Evolutionary conservation across 2,329 filamentous ascomycete genomes (phyloP).

Genomic region (Leptographium lundbergii): DNA sequence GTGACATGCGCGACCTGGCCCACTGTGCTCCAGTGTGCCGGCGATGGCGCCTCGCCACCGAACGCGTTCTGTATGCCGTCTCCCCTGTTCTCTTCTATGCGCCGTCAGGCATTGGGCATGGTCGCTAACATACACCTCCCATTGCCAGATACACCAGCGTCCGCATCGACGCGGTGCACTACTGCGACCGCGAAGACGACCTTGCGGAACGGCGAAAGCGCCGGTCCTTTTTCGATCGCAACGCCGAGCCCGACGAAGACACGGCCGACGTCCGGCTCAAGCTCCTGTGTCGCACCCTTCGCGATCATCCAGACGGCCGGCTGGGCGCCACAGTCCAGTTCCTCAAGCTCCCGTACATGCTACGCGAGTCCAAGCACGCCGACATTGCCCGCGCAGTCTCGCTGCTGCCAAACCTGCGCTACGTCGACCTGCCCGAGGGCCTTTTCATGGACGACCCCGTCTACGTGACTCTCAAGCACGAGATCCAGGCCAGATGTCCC

Average conservation of each 20-base stretch:
- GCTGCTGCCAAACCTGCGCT: constrained; percentile 71
- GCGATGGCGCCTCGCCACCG: constrained; percentile 49
- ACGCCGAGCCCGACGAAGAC: constrained; percentile 72
- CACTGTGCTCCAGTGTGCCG: constrained; percentile 64
- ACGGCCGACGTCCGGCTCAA: constrained; percentile 62
- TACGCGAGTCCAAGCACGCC: constrained; percentile 72
- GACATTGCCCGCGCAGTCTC: constrained; percentile 78
- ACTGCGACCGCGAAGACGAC: constrained; percentile 76
- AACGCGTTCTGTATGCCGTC: constrained; percentile 40
- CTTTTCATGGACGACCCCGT: constrained; percentile 70
- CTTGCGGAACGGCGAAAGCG: constrained; percentile 69
- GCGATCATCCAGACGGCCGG: constrained; percentile 55
- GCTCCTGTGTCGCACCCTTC: constrained; percentile 69
- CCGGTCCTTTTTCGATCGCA: constrained; percentile 58
- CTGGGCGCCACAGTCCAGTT: constrained; percentile 61
- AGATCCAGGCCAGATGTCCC: constrained; percentile 71
- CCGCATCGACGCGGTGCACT: constrained; percentile 87
- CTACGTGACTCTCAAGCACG: constrained; percentile 65
- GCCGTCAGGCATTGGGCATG: not conserved
- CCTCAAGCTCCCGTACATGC: constrained; percentile 90
- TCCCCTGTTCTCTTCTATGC: not conserved
- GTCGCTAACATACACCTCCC: not conserved
- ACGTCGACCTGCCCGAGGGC: constrained; percentile 82
- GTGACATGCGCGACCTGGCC: constrained; percentile 78
- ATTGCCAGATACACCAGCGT: constrained; percentile 65